phyloP scores from a whole-genome alignment of 176 grass and related monocot species.

The Musa itinerans region DNA sequence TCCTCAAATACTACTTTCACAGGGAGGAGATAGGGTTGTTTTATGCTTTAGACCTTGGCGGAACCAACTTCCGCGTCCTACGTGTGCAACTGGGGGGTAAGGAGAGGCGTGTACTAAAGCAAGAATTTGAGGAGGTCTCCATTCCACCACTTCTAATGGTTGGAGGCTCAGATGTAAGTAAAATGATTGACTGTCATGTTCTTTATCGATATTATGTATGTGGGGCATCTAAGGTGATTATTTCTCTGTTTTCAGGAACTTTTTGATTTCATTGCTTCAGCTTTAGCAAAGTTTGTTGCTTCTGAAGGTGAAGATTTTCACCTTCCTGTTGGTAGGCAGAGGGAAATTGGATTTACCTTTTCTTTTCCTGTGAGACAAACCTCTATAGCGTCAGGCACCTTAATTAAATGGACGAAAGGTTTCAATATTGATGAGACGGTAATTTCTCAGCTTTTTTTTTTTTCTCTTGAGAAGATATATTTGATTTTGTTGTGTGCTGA shows the following conservation, averaged over 20 bases:
- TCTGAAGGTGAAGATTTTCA: constrained; percentile 72
- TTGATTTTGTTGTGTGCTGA: no score
- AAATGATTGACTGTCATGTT: neutral
- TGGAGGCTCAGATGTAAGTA: constrained; percentile 57
- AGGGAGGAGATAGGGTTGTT: constrained; percentile 76
- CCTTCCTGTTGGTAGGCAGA: constrained; percentile 59
- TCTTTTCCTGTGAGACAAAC: constrained; percentile 89
- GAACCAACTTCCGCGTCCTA: constrained; percentile 87
- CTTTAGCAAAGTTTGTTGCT: constrained; percentile 57
- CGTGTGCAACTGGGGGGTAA: constrained; percentile 68
- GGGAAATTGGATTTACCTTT: constrained; percentile 89
- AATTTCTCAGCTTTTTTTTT: constrained; percentile 14
- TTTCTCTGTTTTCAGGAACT: constrained; percentile 44
- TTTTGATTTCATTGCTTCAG: constrained; percentile 84
- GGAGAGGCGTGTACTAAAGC: constrained; percentile 40
- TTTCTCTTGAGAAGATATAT: no score
- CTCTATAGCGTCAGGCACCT: constrained; percentile 69
- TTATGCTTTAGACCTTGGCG: constrained; percentile 89
- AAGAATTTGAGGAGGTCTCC: constrained; percentile 63
- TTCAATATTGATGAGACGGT: constrained; percentile 79
- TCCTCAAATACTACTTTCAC: neutral
- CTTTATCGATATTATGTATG: neutral
- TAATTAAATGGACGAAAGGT: constrained; percentile 93
- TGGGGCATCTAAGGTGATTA: constrained; percentile 15
- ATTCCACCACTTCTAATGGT: constrained; percentile 86